These are phyloP conservation scores for Cyclotella choctawhatcheeana DNA, from an alignment of 108 stramenopile genomes.

Conservation along the genomic window DNA sequence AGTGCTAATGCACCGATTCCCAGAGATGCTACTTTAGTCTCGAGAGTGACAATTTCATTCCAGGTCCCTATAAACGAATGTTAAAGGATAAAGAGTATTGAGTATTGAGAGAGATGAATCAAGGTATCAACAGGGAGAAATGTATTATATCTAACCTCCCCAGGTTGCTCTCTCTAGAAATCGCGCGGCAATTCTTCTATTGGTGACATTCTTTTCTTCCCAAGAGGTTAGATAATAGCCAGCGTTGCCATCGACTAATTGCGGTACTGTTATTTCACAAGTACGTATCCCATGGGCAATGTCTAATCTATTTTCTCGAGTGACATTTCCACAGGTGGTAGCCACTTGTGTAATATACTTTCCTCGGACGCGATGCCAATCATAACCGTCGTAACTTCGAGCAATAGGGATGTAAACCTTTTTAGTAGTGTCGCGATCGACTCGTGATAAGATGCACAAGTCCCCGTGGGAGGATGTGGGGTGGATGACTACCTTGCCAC, in stretches of 20 bases:
- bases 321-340: no score
- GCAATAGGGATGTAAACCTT: slow-evolving; percentile 32
- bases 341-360: slow-evolving; percentile 8
- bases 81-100: background rate
- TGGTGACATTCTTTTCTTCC: background rate
- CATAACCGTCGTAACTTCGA: slow-evolving; percentile 31
- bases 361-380: slow-evolving; percentile 31
- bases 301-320: no score
- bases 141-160: slow-evolving; percentile 17
- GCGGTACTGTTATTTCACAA: slow-evolving; percentile 25
- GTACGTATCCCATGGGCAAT: slow-evolving; percentile 7
- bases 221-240: slow-evolving; percentile 36
- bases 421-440: slow-evolving; percentile 1
- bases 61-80: background rate
- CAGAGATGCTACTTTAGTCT: background rate
- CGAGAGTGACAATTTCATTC: slow-evolving; percentile 20
- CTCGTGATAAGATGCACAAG: slow-evolving; percentile 36
- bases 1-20: slow-evolving; percentile 17
- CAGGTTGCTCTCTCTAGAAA: slow-evolving; percentile 45
- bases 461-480: no score
- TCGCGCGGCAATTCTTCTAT: slow-evolving; percentile 25
- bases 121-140: background rate
- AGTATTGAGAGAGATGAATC: background rate
- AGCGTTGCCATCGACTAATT: background rate
- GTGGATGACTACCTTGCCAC: no score